Evolutionary conservation across 805 yeast species (phyloP).

Genomic region (Sugiyamaella americana): DNA sequence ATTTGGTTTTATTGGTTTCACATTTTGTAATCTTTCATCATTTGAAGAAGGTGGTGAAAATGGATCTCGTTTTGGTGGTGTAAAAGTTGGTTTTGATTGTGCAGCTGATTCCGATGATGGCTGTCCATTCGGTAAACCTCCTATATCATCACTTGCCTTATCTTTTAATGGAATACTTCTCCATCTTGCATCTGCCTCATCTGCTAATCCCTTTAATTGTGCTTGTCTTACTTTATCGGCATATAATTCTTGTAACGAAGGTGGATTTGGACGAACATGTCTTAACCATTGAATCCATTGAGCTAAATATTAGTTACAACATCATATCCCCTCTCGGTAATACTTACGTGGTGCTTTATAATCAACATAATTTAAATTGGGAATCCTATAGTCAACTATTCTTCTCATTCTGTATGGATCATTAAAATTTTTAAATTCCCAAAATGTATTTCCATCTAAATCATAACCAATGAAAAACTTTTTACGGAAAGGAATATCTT

Average conservation of each 20-base stretch:
- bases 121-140: too few species aligned
- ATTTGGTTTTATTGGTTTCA: not conserved
- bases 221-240: constrained; percentile 53
- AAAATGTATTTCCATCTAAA: constrained; percentile 75
- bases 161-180: constrained; percentile 30
- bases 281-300: constrained; percentile 84
- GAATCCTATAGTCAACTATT: constrained; percentile 50
- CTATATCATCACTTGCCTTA: too few species aligned
- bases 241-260: constrained; percentile 56
- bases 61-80: constrained; percentile 4
- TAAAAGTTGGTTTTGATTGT: too few species aligned
- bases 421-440: constrained; percentile 65
- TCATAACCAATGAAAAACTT: constrained; percentile 68
- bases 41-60: constrained; percentile 2
- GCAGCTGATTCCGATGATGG: too few species aligned
- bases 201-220: constrained; percentile 45
- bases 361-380: constrained; percentile 47
- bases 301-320: constrained; percentile 29
- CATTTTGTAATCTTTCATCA: constrained; percentile 4
- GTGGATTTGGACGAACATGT: constrained; percentile 52
- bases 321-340: not conserved
- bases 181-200: constrained; percentile 38
- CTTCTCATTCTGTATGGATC: constrained; percentile 50
- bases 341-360: constrained; percentile 45
- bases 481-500: constrained; percentile 62